These are phyloP conservation scores for Styphnolobium japonicum DNA, from an alignment of 306 rosid species.

Conservation along the genomic window DNA sequence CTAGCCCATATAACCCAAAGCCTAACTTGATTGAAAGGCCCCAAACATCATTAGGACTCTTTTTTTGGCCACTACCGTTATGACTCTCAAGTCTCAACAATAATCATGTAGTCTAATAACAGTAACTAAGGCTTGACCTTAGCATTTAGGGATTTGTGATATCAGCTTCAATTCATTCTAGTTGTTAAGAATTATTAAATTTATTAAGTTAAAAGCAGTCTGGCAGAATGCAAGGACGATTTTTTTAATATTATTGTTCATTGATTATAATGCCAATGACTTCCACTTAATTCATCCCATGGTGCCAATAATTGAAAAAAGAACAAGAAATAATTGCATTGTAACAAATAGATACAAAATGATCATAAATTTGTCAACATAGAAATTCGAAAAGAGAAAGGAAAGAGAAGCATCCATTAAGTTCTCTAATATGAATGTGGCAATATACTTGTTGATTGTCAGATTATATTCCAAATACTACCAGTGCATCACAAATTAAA, in stretches of 20 bases:
- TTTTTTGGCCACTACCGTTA: too few relatives aligned
- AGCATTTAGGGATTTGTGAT: not conserved
- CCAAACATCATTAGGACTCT: not conserved
- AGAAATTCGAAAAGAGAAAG: not conserved
- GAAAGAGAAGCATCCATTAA: not conserved
- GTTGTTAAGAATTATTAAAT: not conserved
- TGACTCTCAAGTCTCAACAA: not conserved
- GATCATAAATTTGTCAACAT: not conserved
- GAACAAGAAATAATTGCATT: not conserved
- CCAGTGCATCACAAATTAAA: not conserved
- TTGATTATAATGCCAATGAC: not conserved
- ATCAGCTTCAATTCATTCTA: not conserved
- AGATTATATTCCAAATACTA: not conserved
- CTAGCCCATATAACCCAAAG: too few relatives aligned
- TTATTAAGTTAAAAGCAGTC: not conserved
- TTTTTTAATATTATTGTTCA: not conserved
- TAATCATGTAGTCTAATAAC: not conserved
- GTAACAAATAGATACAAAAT: not conserved
- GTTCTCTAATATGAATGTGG: not conserved
- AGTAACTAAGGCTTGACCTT: not conserved
- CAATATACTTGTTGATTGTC: not conserved
- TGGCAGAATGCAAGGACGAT: not conserved
- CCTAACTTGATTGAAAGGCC: too few relatives aligned
- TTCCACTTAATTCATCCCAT: not conserved
- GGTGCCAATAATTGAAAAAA: not conserved